Conservation (phyloP, 2,329 filamentous ascomycete species). For the Polychaeton citri region DNA sequence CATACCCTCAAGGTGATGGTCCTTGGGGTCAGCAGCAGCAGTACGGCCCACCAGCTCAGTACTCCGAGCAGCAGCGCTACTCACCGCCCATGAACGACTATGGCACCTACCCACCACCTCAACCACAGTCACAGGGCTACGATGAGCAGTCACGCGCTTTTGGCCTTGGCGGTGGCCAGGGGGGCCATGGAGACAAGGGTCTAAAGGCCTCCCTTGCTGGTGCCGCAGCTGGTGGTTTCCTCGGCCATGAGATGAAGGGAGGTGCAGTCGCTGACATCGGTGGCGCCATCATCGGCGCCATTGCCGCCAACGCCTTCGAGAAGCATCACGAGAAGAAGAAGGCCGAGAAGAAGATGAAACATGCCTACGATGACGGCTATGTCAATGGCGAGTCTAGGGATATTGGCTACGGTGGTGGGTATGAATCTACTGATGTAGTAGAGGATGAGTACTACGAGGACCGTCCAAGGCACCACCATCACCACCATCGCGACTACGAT, state of each 20-base stretch:
- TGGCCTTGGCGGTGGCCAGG: not conserved
- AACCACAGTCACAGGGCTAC: not conserved
- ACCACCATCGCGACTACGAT: not conserved
- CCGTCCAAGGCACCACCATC: not conserved
- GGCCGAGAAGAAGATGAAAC: constrained; percentile 7
- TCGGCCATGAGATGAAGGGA: not conserved
- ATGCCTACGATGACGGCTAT: not conserved
- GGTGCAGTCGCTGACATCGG: constrained; percentile 5
- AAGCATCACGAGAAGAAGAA: constrained; percentile 12
- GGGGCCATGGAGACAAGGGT: not conserved
- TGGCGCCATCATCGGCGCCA: constrained; percentile 13
- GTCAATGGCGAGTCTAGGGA: not conserved
- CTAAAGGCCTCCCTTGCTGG: not conserved
- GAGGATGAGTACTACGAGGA: not conserved
- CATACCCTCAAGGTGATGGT: not conserved
- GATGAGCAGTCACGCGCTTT: not conserved
- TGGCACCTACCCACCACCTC: not conserved
- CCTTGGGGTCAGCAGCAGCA: not conserved
- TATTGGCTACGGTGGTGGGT: not conserved
- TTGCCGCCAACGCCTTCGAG: constrained; percentile 13
- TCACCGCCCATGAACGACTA: not conserved
- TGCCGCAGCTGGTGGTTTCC: not conserved
- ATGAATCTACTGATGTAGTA: not conserved
- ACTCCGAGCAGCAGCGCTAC: not conserved
- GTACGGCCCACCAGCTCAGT: not conserved